Conservation (phyloP, 345 rosid genomes). For the Lumnitzera racemosa region DNA sequence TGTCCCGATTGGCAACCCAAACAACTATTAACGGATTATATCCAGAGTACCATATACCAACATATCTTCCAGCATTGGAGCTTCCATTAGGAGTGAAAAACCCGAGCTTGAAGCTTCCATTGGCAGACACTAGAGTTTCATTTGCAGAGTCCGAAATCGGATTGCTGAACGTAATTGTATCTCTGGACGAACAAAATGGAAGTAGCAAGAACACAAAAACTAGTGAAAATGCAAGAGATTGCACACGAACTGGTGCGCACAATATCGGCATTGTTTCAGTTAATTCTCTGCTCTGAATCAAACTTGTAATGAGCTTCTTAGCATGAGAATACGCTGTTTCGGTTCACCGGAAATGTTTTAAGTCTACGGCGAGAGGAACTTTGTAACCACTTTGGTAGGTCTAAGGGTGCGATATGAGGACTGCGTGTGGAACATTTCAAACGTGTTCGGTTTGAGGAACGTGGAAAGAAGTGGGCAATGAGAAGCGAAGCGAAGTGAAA, state of each 20-base stretch:
- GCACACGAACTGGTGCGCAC: no score
- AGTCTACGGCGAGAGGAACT: no score
- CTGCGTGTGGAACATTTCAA: not conserved
- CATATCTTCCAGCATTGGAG: conserved; percentile 19
- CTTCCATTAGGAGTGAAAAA: conserved; percentile 34
- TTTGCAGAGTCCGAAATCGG: not conserved
- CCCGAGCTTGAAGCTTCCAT: conserved; percentile 10
- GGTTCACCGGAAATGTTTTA: no score
- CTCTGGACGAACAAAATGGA: conserved; percentile 6
- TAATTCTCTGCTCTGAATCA: no score
- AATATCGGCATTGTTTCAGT: no score
- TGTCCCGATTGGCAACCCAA: conserved; percentile 42
- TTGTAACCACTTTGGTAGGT: no score
- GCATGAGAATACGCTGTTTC: no score
- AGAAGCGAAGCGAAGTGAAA: not conserved
- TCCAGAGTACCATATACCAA: conserved; percentile 37
- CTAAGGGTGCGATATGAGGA: no score
- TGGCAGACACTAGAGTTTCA: conserved; percentile 11
- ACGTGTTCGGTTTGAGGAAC: conserved; percentile 14
- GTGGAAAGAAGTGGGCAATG: not conserved
- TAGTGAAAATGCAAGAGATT: no score
- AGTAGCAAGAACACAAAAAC: not conserved
- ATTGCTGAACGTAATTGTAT: not conserved
- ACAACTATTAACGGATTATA: conserved; percentile 20
- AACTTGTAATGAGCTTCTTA: no score